Evolutionary conservation across 176 grass and related monocot genomes (phyloP), one percentile per base, ranked within the genome.

Genomic region (Triticum dicoccoides): DNA sequence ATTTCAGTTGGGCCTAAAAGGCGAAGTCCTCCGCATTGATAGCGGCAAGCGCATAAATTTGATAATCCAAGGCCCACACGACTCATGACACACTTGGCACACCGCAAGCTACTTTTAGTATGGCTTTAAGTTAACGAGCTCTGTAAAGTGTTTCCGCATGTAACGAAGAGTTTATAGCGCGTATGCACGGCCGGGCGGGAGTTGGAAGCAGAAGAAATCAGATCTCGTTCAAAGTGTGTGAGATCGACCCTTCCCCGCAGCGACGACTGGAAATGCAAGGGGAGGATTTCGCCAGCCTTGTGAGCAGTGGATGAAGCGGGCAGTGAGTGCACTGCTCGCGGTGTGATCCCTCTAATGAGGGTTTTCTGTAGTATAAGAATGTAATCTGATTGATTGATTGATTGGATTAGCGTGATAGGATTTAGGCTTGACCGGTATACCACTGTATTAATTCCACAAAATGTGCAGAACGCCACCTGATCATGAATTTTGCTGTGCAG

Each of bases 1-100:
- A 79, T 97, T 92, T 87, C 94, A 99, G 97, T 80, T 97, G 87
- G 92, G 87, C 27, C 81, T 88, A 79, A 99, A 95, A 92, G 85
- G 89, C 88, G 97, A 97, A 35, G 66, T 9, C 56, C 63, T 97
- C 44, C 91, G 92, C 79, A 89, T 92, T 8, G 97, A 99, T 84
- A 88, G 89, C 38, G 85, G 82, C 80, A 99, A 99, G 86, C 94
- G 97, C 80, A 93, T 97, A 72, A 96, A 88, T 83, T 78, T 96
- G 67, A 83, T 99, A 80, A 83, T 96, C 72, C 94, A 99, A 90
- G 90, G 92, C 62, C 78, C 94, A 81, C 97, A 97, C 89, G 89
- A 93, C 75, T 99, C 92, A 73, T 99, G 97, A 97, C 82, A 79
- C 73, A 79, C 76, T 85, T 91, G 86, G 54, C 82, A 85, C 69